Percentiles rank a stretch among this genome's conserved stretches.
phyloP scores from a whole-genome alignment of 495 filamentous ascomycete genomes.

The Aspergillus mulundensis region DNA sequence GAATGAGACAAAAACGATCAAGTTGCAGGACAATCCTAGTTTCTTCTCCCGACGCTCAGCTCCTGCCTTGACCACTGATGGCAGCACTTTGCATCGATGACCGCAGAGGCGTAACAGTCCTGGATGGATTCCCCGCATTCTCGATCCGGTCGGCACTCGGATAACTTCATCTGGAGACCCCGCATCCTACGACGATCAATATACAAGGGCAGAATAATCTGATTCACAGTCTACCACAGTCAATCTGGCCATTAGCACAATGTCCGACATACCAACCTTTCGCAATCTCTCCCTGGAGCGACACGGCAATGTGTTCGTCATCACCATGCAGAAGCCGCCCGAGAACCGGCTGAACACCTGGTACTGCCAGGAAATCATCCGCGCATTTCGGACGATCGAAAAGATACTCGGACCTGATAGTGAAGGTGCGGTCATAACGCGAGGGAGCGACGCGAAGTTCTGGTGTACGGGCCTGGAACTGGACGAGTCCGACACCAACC shows the following conservation, averaged over 20 bases:
- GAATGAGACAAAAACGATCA: no score
- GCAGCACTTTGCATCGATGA: no score
- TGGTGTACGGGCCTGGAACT: constrained; percentile 51
- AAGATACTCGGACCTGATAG: constrained; percentile 33
- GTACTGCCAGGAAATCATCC: constrained; percentile 47
- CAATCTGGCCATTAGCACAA: no score
- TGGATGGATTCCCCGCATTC: background rate
- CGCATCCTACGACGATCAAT: constrained; percentile 1
- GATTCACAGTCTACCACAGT: no score
- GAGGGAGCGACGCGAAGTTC: constrained; percentile 46
- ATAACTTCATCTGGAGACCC: background rate
- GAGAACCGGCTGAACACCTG: constrained; percentile 46
- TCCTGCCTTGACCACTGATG: no score
- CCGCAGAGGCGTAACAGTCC: background rate
- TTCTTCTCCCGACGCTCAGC: no score
- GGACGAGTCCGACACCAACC: constrained; percentile 44
- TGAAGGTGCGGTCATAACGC: constrained; percentile 45
- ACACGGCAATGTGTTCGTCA: constrained; percentile 41
- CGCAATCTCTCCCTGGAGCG: constrained; percentile 26
- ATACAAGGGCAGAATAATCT: no score
- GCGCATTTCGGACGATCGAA: constrained; percentile 41
- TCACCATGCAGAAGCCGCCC: constrained; percentile 47
- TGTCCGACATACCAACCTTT: constrained; percentile 7
- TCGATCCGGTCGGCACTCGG: background rate
- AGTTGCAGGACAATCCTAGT: no score